Conservation (phyloP, 31 red algal species). For the Porphyra umbilicalis region DNA sequence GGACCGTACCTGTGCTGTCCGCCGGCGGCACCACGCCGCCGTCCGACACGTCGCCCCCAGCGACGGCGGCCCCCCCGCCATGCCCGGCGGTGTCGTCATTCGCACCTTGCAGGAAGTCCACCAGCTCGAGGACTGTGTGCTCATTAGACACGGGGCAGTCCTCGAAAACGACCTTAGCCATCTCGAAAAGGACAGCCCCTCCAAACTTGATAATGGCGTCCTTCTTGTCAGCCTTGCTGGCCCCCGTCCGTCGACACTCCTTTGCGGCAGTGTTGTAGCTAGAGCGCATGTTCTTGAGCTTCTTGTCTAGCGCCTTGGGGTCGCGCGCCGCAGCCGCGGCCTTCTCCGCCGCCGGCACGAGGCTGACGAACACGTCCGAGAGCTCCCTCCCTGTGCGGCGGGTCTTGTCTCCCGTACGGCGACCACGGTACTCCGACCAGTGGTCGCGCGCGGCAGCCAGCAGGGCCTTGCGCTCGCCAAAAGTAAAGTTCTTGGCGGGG, state of each 20-base stretch:
- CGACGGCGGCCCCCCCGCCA: no score
- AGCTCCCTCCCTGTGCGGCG: neutral
- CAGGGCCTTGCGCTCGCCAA: neutral
- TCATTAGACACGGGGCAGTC: neutral
- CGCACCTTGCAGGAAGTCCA: neutral
- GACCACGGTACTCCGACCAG: no score
- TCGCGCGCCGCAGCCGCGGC: neutral
- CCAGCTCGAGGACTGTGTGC: neutral
- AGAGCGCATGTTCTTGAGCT: neutral
- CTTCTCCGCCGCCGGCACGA: neutral
- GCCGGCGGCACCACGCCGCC: no score
- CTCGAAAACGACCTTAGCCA: neutral
- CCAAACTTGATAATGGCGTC: neutral
- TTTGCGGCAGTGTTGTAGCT: neutral
- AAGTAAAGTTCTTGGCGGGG: neutral
- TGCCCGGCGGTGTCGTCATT: no score
- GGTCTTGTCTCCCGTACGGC: neutral
- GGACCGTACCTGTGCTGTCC: neutral
- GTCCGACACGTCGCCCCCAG: no score
- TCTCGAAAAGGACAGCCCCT: neutral
- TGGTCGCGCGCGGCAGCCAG: no score
- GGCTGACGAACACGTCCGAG: neutral
- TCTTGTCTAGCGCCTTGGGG: neutral
- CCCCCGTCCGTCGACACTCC: neutral
- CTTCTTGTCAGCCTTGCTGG: neutral